phyloP scores from a whole-genome alignment of 345 rosid genomes.

The Eucalyptus fibrosa region DNA sequence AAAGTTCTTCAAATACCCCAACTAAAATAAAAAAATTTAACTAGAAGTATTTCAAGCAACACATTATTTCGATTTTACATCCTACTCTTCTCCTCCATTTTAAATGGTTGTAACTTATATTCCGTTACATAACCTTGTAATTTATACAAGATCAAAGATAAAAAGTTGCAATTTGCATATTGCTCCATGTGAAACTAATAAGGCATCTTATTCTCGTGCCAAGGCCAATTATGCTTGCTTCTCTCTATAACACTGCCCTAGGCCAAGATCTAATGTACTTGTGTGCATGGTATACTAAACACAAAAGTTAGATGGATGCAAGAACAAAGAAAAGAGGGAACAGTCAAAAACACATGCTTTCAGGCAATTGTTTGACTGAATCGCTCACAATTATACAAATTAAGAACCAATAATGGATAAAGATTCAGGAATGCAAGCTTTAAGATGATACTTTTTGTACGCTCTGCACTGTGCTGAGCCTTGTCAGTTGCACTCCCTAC shows the following conservation, averaged over 20 bases:
- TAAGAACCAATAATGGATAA: background rate
- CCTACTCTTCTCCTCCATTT: background rate
- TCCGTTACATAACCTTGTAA: background rate
- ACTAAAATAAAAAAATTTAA: background rate
- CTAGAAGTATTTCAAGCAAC: background rate
- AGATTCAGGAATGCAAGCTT: background rate
- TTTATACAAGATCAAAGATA: background rate
- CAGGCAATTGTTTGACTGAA: background rate
- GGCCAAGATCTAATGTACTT: background rate
- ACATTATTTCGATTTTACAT: background rate
- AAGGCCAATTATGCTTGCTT: background rate
- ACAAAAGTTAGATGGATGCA: background rate
- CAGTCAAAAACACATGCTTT: background rate
- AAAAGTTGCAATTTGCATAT: background rate
- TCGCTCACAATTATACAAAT: background rate
- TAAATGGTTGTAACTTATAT: background rate
- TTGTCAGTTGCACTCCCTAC: background rate
- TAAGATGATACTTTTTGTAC: background rate
- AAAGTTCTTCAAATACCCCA: background rate
- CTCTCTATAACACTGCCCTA: background rate
- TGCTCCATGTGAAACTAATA: background rate
- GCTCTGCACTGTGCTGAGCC: background rate
- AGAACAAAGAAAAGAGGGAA: background rate
- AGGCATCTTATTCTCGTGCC: background rate
- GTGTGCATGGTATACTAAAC: background rate